Evolutionary conservation across 1,139 yeast species (phyloP).

Genomic region (Casaregolazyma suthepensis): DNA sequence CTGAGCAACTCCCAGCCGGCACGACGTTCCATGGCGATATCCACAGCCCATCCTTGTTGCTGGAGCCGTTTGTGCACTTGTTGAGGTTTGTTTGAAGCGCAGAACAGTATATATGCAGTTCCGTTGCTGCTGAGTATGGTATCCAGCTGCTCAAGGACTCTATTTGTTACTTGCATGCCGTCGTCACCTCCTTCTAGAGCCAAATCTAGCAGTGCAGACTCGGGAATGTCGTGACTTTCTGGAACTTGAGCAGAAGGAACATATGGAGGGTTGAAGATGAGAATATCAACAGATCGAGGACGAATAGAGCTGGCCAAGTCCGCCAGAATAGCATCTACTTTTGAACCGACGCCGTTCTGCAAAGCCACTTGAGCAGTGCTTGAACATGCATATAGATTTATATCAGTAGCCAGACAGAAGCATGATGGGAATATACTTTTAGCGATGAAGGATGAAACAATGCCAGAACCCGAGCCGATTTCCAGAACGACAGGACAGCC

Average conservation of each 20-base stretch:
- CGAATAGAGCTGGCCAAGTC: constrained; percentile 49
- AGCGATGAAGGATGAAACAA: constrained; percentile 69
- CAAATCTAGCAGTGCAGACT: constrained; percentile 45
- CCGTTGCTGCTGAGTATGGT: constrained; percentile 49
- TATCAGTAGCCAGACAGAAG: constrained; percentile 61
- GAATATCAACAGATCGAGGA: constrained; percentile 50
- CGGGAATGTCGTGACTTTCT: constrained; percentile 31
- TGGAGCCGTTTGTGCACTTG: constrained; percentile 47
- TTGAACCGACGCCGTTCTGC: constrained; percentile 39
- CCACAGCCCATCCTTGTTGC: constrained; percentile 49
- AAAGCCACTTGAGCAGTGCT: constrained; percentile 47
- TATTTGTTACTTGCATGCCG: constrained; percentile 81
- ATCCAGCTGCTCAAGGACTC: constrained; percentile 49
- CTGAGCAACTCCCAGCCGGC: constrained; percentile 97
- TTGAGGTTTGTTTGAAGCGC: constrained; percentile 81
- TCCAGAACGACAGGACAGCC: constrained; percentile 60
- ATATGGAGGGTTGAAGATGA: constrained; percentile 91
- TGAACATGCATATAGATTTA: constrained; percentile 70
- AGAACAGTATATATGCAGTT: constrained; percentile 74
- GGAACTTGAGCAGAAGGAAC: constrained; percentile 75
- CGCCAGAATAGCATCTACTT: constrained; percentile 53
- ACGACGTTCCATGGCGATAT: constrained; percentile 52
- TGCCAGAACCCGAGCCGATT: constrained; percentile 88
- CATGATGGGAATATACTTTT: constrained; percentile 44
- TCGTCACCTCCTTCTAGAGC: constrained; percentile 84